Conservation (phyloP, 1,139 yeast genomes). For the Hanseniaspora sp. region DNA sequence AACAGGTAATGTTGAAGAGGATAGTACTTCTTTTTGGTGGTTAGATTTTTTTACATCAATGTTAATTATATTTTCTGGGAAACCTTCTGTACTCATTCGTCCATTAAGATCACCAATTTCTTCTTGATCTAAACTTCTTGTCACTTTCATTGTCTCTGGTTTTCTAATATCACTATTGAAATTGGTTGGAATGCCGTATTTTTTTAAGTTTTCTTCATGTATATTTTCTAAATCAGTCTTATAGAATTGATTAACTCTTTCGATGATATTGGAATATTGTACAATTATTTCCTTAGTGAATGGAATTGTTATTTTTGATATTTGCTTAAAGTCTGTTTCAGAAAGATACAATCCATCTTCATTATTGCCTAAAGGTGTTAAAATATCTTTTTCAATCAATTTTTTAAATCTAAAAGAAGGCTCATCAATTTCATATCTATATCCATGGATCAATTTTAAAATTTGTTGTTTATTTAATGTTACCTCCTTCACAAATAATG, state of each 20-base stretch:
- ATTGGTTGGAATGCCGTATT: background rate
- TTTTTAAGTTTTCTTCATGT: background rate
- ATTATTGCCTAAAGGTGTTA: constrained; percentile 15
- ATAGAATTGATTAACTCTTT: background rate
- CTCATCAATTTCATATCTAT: constrained; percentile 79
- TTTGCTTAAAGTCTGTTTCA: constrained; percentile 19
- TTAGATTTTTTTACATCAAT: too few species aligned
- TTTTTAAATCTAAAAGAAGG: constrained; percentile 41
- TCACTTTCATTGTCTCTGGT: background rate
- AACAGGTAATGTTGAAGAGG: constrained; percentile 19
- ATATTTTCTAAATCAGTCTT: background rate
- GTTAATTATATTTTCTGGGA: too few species aligned
- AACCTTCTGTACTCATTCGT: too few species aligned
- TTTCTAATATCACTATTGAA: background rate
- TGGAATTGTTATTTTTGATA: background rate
- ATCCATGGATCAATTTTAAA: constrained; percentile 58
- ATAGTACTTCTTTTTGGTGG: background rate
- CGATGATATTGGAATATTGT: background rate
- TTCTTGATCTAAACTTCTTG: background rate
- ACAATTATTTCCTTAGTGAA: background rate
- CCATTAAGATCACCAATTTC: background rate
- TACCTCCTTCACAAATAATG: constrained; percentile 47
- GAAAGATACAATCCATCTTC: constrained; percentile 4
- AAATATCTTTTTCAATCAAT: constrained; percentile 28
- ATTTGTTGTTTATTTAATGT: constrained; percentile 60